Evolutionary conservation across 495 filamentous ascomycete genomes (phyloP), one percentile per base, ranked within the genome.

Genomic region (Annulohypoxylon bovei): DNA sequence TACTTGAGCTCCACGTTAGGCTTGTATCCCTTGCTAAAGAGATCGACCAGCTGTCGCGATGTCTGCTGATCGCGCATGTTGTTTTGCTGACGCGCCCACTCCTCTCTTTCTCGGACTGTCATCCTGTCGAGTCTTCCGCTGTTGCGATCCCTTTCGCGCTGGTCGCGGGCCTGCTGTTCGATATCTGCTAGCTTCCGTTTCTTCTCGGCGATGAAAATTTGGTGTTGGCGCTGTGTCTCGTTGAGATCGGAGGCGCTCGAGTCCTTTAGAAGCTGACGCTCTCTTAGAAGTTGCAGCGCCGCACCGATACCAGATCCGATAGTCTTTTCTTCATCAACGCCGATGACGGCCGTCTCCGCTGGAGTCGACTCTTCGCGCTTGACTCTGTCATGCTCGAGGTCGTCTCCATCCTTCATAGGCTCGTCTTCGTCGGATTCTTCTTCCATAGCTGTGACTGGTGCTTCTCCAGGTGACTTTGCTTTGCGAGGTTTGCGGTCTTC

Each of bases 1-100:
- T 99, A 98, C 79, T 91, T 92, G 62, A 99, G 85, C 76, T 97
- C 87, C 25, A 99, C 89, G 74, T 91, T 89, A 2, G 95, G 95
- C 79, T 92, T 93, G 81, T 98, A 99, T 60, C 93, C 88, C 55
- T 88, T 87, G 72, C 90, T 90, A 81, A 94, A 99, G 49, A 95
- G 84, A 58, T 95, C 90, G 27, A 92, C 91, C 79, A 94, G 86
- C 72, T 92, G 86, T 57, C 92, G 87, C 12, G 92, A 88, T 70
- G 95, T 91, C 52, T 89, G 86, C 73, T 91, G 89, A 62, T 99
- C 95, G 63, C 94, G 90, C 64, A 88, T 85, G 66, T 90, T 91
- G 82, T 98, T 99, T 81, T 96, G 91, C 76, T 88, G 88, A 5
- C 92, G 89, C 0, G 93, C 90, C 79, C 93, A 89, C 59, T 96